Evolutionary conservation across 2,329 filamentous ascomycete genomes (phyloP).

Genomic region (Thermomyces lanuginosus): DNA sequence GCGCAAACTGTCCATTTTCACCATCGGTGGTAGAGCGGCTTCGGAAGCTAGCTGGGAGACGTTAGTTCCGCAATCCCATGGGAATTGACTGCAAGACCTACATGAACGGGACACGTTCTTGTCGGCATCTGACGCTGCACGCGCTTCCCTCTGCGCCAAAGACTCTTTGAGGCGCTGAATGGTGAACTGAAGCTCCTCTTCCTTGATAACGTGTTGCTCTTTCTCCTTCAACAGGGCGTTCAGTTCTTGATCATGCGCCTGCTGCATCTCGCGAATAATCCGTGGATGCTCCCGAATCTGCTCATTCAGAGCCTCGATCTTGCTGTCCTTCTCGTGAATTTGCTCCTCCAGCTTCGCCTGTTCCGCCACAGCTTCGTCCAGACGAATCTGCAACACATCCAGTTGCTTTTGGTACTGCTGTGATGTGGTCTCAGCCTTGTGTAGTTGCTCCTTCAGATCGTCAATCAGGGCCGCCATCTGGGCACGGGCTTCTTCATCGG

Average conservation of each 20-base stretch:
- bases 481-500: constrained; percentile 57
- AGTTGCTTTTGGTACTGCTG: constrained; percentile 72
- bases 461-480: constrained; percentile 66
- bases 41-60: constrained; percentile 26
- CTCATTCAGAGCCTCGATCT: constrained; percentile 62
- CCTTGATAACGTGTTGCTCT: constrained; percentile 65
- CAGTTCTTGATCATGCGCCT: constrained; percentile 80
- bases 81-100: constrained; percentile 16
- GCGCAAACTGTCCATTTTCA: constrained; percentile 67
- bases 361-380: constrained; percentile 72
- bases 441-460: constrained; percentile 66
- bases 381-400: constrained; percentile 65
- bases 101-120: constrained; percentile 36
- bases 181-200: constrained; percentile 79
- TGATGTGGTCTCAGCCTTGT: constrained; percentile 60
- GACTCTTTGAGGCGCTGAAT: constrained; percentile 87
- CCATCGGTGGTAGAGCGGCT: constrained; percentile 45
- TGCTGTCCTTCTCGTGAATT: constrained; percentile 71
- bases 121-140: constrained; percentile 34
- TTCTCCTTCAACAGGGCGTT: constrained; percentile 80
- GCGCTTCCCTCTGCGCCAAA: constrained; percentile 55
- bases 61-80: constrained; percentile 3
- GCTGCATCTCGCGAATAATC: constrained; percentile 79
- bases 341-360: constrained; percentile 77
- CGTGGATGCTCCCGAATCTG: constrained; percentile 71